Evolutionary conservation across 2,329 filamentous ascomycete genomes (phyloP).

Genomic region (Cercospora citrullina): DNA sequence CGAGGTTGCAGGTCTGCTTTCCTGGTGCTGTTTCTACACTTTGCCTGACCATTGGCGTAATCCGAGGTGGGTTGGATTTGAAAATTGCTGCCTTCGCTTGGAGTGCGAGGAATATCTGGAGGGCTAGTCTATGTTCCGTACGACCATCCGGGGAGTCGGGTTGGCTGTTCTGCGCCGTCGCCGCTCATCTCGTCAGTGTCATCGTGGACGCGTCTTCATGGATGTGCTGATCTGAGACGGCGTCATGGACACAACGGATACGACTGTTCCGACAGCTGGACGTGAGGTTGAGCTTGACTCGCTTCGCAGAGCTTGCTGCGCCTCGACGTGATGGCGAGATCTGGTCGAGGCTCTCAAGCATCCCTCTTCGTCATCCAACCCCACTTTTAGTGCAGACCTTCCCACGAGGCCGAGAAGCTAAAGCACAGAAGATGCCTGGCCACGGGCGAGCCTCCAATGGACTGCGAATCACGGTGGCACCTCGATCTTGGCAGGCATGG

Average conservation of each 20-base stretch:
- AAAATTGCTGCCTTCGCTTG: background rate
- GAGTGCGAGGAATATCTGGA: background rate
- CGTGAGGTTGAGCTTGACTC: background rate
- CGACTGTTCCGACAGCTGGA: background rate
- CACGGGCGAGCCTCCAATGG: conserved; percentile 7
- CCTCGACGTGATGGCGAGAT: background rate
- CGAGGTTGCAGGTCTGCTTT: too few relatives aligned
- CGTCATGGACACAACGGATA: background rate
- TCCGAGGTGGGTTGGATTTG: background rate
- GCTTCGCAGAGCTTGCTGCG: background rate
- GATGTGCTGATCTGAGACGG: background rate
- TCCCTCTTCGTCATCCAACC: conserved; percentile 3
- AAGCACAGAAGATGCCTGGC: background rate
- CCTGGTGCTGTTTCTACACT: too few relatives aligned
- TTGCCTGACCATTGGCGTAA: too few relatives aligned
- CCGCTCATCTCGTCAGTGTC: background rate
- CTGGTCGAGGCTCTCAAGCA: background rate
- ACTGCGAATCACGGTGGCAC: conserved; percentile 11
- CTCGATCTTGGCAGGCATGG: conserved; percentile 9
- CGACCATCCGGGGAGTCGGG: too few relatives aligned
- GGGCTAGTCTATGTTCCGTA: too few relatives aligned
- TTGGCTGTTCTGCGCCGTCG: background rate
- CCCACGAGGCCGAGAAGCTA: conserved; percentile 3
- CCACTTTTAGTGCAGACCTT: conserved; percentile 2
- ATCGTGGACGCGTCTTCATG: background rate